Base-by-base conservation (phyloP, 495 filamentous ascomycete species). In the Podospora pseudocomata region DNA sequence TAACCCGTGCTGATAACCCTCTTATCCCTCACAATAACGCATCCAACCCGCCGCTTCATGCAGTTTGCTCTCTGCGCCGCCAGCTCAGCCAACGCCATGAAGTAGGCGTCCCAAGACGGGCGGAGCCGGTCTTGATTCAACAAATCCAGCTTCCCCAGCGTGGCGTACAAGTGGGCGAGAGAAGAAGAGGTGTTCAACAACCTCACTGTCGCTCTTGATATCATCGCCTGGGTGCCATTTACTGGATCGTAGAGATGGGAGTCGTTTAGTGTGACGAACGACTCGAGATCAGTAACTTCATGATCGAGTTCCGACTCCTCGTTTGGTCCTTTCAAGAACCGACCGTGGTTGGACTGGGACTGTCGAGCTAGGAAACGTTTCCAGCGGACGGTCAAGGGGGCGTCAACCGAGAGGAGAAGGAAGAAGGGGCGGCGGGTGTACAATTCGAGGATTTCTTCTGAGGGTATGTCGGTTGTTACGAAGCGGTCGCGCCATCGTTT, bases 81-180 rank as follows among this genome's bases (percentile, higher is more conserved):
- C 60, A 98, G 88, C 18, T 92, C 94, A 9, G 94, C 93, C 5
- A 99, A 83, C 65, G 91, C 85, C 95, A 99, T 99, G 78, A 99
- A 99, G 80, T 99, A 99, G 70, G 92, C 86, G 78, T 99, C 95
- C 95, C 95, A 99, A 67, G 85, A 90, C n/a, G 95, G 95, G 1
- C 95, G 87, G 30, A 98, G 80, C 3, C 95, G 89, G 72, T 91
- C 83, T 39, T 90, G 86, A 76, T 95, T 87, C 13, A 91, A 83
- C 39, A 98, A 83, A 72, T 95, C 85, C 6, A 97, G 85, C 20
- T 81, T 77, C 60, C 84, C 79, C 9, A 99, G 85, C 5, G 90
- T 86, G 15, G 80, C 76, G 74, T 92, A 86, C 2, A 99, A 82
- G 75, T 86, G 85, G 28, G 86, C 75, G 4, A 97, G 77, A 28